Percentiles rank a stretch among this genome's conserved stretches.
These are phyloP conservation scores for Thamnidium elegans DNA, from an alignment of 192 early-diverging fungal species.

Conservation along the genomic window DNA sequence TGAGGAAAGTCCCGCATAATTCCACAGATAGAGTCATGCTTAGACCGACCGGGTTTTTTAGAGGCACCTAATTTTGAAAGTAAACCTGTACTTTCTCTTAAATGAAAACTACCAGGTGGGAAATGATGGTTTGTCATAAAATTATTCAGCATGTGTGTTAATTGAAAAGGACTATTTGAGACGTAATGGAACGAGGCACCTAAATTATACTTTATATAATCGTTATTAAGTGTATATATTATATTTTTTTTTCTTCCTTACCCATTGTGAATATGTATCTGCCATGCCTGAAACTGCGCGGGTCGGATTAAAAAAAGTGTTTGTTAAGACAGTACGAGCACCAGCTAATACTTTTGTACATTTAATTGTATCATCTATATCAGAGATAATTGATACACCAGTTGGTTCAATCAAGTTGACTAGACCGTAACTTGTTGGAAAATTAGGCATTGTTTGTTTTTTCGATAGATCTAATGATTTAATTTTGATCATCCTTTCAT, in stretches of 20 bases:
- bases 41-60: constrained; percentile 36
- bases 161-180: constrained; percentile 79
- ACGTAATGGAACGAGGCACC: constrained; percentile 83
- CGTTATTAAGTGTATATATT: constrained; percentile 12
- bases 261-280: constrained; percentile 47
- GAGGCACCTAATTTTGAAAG: constrained; percentile 58
- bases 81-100: constrained; percentile 61
- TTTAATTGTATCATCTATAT: constrained; percentile 94
- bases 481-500: no score
- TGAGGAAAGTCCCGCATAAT: constrained; percentile 64
- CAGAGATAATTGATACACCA: constrained; percentile 79
- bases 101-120: constrained; percentile 72
- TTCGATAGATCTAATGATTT: constrained; percentile 22
- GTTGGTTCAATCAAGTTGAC: constrained; percentile 60
- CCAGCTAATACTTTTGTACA: constrained; percentile 70
- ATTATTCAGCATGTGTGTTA: constrained; percentile 62
- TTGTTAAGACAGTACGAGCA: constrained; percentile 57
- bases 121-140: constrained; percentile 68
- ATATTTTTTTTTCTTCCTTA: constrained; percentile 12
- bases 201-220: constrained; percentile 46
- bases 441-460: constrained; percentile 26
- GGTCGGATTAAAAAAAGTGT: constrained; percentile 60
- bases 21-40: constrained; percentile 50
- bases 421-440: constrained; percentile 32
- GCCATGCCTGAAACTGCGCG: constrained; percentile 44